Evolutionary conservation across 768 basidiomycete species (phyloP), one percentile per base, ranked within the genome.

Genomic region (Cantharellus cinnabarinus): DNA sequence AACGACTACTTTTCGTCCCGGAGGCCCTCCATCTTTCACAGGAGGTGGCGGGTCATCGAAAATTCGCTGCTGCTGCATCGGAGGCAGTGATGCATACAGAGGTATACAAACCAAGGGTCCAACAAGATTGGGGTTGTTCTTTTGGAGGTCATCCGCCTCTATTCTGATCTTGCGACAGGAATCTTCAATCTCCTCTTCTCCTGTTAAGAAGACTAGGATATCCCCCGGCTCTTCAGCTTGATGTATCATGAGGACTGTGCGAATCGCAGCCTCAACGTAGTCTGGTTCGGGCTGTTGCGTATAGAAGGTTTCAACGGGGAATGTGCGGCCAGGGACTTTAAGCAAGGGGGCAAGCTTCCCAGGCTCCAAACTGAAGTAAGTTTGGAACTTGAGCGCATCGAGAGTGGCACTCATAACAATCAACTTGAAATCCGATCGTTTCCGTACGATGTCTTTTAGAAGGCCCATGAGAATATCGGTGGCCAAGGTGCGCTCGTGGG

Each of bases 381-480:
- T 87, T 69, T 91, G 90, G 72, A 98, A 98, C 69, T 98, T 98
- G 67, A 85, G 77, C 0, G 94, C 89, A 66, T 97, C 94, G 20
- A 99, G 82, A 1, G 95, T 99, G 14, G 95, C 95, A 42, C 87
- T 90, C 94, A 99, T 99, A 75, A 99, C 73, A 62, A 99, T 93
- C 69, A 98, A 83, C 73, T 95, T 98, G 63, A 99, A 80, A 69
- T 99, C 94, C 1, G 77, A 62, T 41, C 95, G 81, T 63, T 77
- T 79, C 67, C 80, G 82, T 2, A 84, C 84, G 34, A 99, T 77
- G 41, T 75, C 70, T 71, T 98, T 99, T 41, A 98, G 76, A 4
- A 99, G 76, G 62, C 94, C 91, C 93, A 99, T 98, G 41, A 99
- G 81, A 66, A 98, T 93, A 72, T 99, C 95, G 40, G 94, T 98